phyloP scores from a whole-genome alignment of 768 basidiomycete genomes.

The Amanita subjunquillea region DNA sequence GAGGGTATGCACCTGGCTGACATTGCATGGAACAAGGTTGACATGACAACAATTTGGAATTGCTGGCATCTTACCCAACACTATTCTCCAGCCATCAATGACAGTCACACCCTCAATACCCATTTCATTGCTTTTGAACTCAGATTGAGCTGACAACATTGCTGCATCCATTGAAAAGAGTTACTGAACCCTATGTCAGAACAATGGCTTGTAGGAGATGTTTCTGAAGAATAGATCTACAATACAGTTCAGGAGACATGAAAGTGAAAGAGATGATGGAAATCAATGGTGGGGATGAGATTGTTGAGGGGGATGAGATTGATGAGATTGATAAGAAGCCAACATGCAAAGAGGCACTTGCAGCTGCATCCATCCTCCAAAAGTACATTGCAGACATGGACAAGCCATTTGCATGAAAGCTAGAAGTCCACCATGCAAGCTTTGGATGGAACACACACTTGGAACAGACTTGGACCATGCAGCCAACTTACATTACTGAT shows the following conservation, averaged over 20 bases:
- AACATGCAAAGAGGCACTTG: background rate
- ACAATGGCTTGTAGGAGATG: background rate
- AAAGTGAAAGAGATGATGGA: background rate
- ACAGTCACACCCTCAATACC: slow-evolving; percentile 12
- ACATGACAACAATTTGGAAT: background rate
- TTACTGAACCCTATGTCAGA: background rate
- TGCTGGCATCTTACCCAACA: background rate
- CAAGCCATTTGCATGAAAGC: background rate
- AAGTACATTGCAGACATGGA: background rate
- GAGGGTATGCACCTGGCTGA: too few species aligned
- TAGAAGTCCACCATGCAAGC: background rate
- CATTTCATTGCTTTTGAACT: slow-evolving; percentile 12
- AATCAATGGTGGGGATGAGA: too few species aligned
- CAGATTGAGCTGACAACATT: background rate
- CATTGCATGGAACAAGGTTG: background rate
- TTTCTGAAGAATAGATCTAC: background rate
- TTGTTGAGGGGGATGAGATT: too few species aligned
- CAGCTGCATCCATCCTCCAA: background rate
- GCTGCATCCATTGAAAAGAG: too few species aligned
- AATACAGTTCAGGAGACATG: background rate
- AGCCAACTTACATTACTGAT: background rate
- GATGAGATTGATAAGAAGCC: background rate
- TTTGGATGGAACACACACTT: background rate
- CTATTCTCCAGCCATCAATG: background rate
- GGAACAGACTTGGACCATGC: background rate